Percentiles rank a stretch among this genome's conserved stretches.
Evolutionary conservation across 495 filamentous ascomycete species (phyloP).

Genomic region (Hypoxylon rickii): DNA sequence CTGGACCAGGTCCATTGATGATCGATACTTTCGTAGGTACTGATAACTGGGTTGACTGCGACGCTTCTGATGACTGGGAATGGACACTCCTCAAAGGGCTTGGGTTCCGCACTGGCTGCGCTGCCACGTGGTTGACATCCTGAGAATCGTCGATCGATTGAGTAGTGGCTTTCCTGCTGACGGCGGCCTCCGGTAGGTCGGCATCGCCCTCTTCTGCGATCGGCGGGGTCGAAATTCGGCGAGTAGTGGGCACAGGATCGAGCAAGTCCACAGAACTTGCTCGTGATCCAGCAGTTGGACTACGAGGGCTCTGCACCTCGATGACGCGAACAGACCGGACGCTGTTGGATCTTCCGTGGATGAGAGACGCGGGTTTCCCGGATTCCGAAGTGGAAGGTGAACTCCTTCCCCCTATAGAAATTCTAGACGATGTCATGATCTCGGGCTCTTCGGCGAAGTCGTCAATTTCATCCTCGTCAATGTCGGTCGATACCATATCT

Average conservation of each 20-base stretch:
- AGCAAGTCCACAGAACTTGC: constrained; percentile 46
- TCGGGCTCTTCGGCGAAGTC: constrained; percentile 56
- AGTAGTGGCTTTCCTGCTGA: constrained; percentile 24
- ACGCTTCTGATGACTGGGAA: constrained; percentile 1
- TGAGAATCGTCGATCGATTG: constrained; percentile 15
- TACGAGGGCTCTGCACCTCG: constrained; percentile 55
- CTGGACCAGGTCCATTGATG: constrained; percentile 31
- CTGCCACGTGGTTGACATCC: constrained; percentile 6
- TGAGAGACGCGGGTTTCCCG: constrained; percentile 43
- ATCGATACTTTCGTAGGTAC: constrained; percentile 43
- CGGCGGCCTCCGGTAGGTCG: no score
- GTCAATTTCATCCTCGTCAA: constrained; percentile 47
- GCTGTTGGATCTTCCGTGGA: constrained; percentile 53
- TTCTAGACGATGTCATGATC: constrained; percentile 58
- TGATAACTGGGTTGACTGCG: constrained; percentile 20
- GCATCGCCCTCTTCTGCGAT: constrained; percentile 43
- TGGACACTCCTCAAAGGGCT: constrained; percentile 31
- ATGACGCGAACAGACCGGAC: constrained; percentile 58
- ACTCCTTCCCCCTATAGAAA: constrained; percentile 56
- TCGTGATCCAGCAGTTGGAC: constrained; percentile 47
- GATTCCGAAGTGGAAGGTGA: constrained; percentile 48
- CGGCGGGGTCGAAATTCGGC: constrained; percentile 47
- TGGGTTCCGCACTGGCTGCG: constrained; percentile 28
- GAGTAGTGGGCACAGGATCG: constrained; percentile 34
- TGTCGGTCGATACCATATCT: constrained; percentile 17